phyloP scores from a whole-genome alignment of 169 alveolate species.

The Besnoitia besnoiti region DNA sequence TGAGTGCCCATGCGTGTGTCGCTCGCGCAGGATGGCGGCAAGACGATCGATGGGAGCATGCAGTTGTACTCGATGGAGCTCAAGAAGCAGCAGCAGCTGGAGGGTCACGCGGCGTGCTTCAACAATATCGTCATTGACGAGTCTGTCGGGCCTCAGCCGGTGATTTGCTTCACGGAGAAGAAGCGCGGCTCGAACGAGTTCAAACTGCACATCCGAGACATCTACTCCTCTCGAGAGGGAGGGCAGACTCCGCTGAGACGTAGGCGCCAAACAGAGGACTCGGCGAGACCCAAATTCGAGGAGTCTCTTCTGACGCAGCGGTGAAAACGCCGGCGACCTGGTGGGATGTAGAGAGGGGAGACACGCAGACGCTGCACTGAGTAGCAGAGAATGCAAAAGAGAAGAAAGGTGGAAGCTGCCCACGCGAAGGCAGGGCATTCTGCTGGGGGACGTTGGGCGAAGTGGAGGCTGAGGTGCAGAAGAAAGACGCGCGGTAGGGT shows the following conservation, averaged over 20 bases:
- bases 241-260: slow-evolving; percentile 61
- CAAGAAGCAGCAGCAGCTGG: slow-evolving; percentile 91
- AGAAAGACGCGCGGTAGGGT: too few species aligned
- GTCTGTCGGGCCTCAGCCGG: slow-evolving; percentile 75
- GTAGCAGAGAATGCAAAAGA: background rate
- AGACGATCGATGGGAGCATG: slow-evolving; percentile 90
- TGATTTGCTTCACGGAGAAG: slow-evolving; percentile 73
- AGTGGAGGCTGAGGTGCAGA: too few species aligned
- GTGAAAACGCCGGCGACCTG: too few species aligned
- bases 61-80: slow-evolving; percentile 85
- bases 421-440: too few species aligned
- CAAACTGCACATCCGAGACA: slow-evolving; percentile 69
- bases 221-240: slow-evolving; percentile 65
- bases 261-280: background rate
- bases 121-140: slow-evolving; percentile 88
- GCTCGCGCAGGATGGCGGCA: slow-evolving; percentile 82
- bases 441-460: too few species aligned
- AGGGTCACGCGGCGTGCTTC: slow-evolving; percentile 94
- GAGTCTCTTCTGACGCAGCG: too few species aligned
- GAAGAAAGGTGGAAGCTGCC: background rate
- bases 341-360: background rate
- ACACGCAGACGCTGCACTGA: background rate
- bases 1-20: slow-evolving; percentile 11
- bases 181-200: slow-evolving; percentile 54
- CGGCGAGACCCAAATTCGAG: too few species aligned